Percentiles rank a stretch among this genome's conserved stretches.
phyloP scores from a whole-genome alignment of 2,329 filamentous ascomycete species.

The Fusarium sp. region DNA sequence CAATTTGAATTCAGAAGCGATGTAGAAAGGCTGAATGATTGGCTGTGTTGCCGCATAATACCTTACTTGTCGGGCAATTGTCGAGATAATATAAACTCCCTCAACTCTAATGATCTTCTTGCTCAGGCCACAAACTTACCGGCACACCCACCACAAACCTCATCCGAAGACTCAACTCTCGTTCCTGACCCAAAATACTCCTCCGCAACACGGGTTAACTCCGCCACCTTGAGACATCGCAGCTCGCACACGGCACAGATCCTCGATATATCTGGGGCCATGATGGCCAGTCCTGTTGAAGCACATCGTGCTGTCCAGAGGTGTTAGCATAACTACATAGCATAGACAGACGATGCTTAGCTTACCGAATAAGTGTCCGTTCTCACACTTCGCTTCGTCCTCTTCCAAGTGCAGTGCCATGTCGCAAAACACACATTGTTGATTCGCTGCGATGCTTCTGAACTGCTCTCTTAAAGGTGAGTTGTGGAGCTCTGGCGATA shows the following conservation, averaged over 20 bases:
- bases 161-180: slow-evolving; percentile 50
- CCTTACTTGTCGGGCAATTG: neutral
- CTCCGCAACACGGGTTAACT: slow-evolving; percentile 55
- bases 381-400: slow-evolving; percentile 56
- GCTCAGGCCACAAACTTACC: slow-evolving; percentile 58
- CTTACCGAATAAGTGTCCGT: slow-evolving; percentile 59
- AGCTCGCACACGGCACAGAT: slow-evolving; percentile 68
- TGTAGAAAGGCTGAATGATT: slow-evolving; percentile 3
- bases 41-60: slow-evolving; percentile 22
- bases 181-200: slow-evolving; percentile 49
- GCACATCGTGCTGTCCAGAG: slow-evolving; percentile 62
- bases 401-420: slow-evolving; percentile 51
- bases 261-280: slow-evolving; percentile 65
- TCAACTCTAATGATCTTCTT: neutral
- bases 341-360: neutral
- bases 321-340: slow-evolving; percentile 4
- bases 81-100: too few relatives aligned
- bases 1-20: neutral
- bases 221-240: slow-evolving; percentile 62
- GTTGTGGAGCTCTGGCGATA: slow-evolving; percentile 26
- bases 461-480: slow-evolving; percentile 57
- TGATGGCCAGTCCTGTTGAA: slow-evolving; percentile 66
- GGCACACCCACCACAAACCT: slow-evolving; percentile 57
- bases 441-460: slow-evolving; percentile 50
- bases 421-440: slow-evolving; percentile 64